Conservation (phyloP, 192 early-diverging fungal species). For the Phlyctochytrium planicorne region DNA sequence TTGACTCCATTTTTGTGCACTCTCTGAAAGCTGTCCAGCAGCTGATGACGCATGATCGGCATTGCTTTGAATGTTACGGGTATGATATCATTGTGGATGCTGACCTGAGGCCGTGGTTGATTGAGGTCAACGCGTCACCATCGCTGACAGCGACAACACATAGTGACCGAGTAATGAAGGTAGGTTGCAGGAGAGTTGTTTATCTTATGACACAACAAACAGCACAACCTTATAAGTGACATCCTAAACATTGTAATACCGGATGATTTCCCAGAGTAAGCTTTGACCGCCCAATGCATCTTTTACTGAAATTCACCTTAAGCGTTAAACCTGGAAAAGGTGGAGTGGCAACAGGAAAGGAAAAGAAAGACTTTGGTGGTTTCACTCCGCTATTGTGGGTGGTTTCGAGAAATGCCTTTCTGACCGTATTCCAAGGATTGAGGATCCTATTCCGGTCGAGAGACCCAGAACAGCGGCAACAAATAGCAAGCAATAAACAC, state of each 20-base stretch:
- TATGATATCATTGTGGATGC: slow-evolving; percentile 60
- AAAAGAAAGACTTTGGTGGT: slow-evolving; percentile 24
- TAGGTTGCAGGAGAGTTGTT: slow-evolving; percentile 9
- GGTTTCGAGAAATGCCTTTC: not conserved
- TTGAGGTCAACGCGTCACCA: slow-evolving; percentile 61
- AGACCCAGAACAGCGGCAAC: not conserved
- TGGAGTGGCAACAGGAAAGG: not conserved
- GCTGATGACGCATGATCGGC: slow-evolving; percentile 53
- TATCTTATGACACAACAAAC: not conserved
- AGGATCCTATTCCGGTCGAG: not conserved
- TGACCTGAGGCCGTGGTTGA: slow-evolving; percentile 55
- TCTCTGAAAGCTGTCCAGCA: slow-evolving; percentile 52
- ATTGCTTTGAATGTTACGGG: slow-evolving; percentile 63
- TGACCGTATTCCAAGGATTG: not conserved
- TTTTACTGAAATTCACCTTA: not conserved
- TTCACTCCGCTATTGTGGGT: slow-evolving; percentile 4
- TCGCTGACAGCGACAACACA: slow-evolving; percentile 51
- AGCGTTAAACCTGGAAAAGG: slow-evolving; percentile 12
- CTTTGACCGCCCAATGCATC: not conserved
- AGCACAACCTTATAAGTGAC: slow-evolving; percentile 58
- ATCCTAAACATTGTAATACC: slow-evolving; percentile 55
- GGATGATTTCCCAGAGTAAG: slow-evolving; percentile 57
- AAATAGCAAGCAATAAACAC: no score
- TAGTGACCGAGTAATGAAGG: slow-evolving; percentile 54
- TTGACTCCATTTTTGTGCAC: slow-evolving; percentile 56